Evolutionary conservation across 2,329 filamentous ascomycete species (phyloP), one percentile per base, ranked within the genome.

Genomic region (Rachicladosporium sp.): DNA sequence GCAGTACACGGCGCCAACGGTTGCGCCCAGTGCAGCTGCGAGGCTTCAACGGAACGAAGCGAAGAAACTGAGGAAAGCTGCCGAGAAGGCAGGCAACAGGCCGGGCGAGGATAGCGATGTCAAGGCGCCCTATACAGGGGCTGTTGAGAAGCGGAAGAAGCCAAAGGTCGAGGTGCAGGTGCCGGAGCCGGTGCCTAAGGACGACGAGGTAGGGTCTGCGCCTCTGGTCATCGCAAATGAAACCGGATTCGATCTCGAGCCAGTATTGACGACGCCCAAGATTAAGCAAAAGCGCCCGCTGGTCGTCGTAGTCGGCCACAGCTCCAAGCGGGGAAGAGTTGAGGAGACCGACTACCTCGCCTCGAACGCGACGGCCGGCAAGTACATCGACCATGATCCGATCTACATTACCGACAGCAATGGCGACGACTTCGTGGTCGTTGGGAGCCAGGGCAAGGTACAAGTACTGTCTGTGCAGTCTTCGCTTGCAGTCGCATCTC

Each of bases 401-500:
- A 52, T 76, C 6, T 71, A 78, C 52, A 70, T 73, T 2, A 46
- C 49, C n/a, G 71, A 79, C 54, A 38, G 39, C 2, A 46, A 48
- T 12, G 46, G 46, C 7, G 46, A 50, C n/a, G 45, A 48, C 27
- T 55, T 47, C 37, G 33, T 58, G 21, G 45, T 57, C 10, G 48
- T 53, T 31, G 52, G 54, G 9, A 58, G 49, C n/a, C 42, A 46
- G 1, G 50, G 50, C 10, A 50, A 57, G 35, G 46, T 56, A 2
- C 53, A 56, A 34, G 40, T 59, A 4, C 42, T 91, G 61, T 82
- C 83, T 2, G 76, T 84, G 23, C 68, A 75, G 47, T 87, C 86
- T 40, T 96, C 91, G 2, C 73, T 93, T 36, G 74, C 93, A 13
- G 69, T 85, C 34, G 78, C 33, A n/a, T 34, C 39, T 6, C 39